phyloP scores from a whole-genome alignment of 257 asterid species.

The Solanum chmielewskii region DNA sequence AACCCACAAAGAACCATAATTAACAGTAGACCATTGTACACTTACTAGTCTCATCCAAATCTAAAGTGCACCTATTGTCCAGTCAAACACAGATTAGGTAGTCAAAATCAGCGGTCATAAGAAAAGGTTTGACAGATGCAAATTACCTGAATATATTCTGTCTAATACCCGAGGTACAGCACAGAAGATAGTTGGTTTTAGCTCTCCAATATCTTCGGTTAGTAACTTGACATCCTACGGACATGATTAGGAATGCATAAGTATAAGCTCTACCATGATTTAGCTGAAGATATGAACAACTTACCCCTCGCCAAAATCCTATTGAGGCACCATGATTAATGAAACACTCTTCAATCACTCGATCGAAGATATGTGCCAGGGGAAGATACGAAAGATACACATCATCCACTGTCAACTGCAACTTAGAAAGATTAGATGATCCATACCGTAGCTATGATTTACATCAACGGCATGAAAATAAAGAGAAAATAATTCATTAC shows the following conservation, averaged over 20 bases:
- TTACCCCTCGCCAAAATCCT: slow-evolving; percentile 99
- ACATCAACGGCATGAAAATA: neutral
- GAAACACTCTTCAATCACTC: slow-evolving; percentile 73
- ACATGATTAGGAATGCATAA: neutral
- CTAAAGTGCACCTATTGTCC: neutral
- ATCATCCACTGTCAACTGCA: slow-evolving; percentile 62
- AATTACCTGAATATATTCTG: slow-evolving; percentile 72
- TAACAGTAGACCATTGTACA: neutral
- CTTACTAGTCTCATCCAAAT: neutral
- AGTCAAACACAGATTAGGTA: neutral
- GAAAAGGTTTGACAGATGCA: neutral
- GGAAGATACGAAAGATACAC: slow-evolving; percentile 90
- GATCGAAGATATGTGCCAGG: slow-evolving; percentile 94
- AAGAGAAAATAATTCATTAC: slow-evolving; percentile 25
- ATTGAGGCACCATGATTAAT: slow-evolving; percentile 79
- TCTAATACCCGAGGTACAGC: slow-evolving; percentile 97
- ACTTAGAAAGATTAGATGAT: neutral
- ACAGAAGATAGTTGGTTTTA: slow-evolving; percentile 85
- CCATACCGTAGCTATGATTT: neutral
- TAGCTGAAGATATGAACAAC: slow-evolving; percentile 1
- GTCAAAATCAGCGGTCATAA: neutral
- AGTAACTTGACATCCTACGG: slow-evolving; percentile 68
- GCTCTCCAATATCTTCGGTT: slow-evolving; percentile 75
- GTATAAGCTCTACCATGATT: neutral
- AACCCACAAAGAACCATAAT: neutral